Base-by-base conservation (phyloP, 1,139 yeast species). In the Lipomyces yarrowii region DNA sequence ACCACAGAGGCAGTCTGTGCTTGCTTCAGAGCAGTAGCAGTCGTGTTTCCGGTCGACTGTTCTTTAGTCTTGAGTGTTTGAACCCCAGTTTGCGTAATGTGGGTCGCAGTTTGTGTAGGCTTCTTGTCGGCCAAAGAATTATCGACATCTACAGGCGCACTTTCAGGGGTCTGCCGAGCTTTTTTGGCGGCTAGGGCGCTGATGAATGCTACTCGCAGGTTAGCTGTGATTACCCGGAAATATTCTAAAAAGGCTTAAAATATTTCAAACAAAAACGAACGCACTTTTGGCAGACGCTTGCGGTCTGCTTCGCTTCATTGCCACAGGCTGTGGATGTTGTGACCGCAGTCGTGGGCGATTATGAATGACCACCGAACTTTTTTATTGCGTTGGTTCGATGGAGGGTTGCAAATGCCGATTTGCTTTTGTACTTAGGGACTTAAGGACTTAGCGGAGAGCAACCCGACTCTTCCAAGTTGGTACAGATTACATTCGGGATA, bases 221-320 rank as follows among this genome's bases (percentile, higher is more conserved):
- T 53, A n/a, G 21, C 56, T n/a, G 37, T 37, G n/a, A 37, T 13
- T 37, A 2, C 13, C 15, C 3, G n/a, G 37, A 18, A n/a, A 30
- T 26, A 53, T 53, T 15, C 6, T 37, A 37, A 37, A 53, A 10
- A 53, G 33, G 11, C 2, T 18, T 15, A 53, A 30, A 4, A 26
- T 26, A 26, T 21, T 13, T 5, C n/a, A 37, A 37, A 37, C 13
- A 18, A n/a, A 26, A 53, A 53, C 8, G 18, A 32, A 53, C 56
- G 7, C 23, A 56, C 58, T 54, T 18, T 32, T 56, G 15, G 58
- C 58, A 35, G 58, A 56, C n/a, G 58, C 39, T 39, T 35, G 48
- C 10, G 39, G 54, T 18, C 48, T 32, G 30, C 54, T 30, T 56
- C 58, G 42, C 48, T 56, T 56, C 58, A 56, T 56, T 32, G 13